These are phyloP conservation scores for Globisporangium viniferum DNA, from an alignment of 352 stramenopile genomes.

Conservation along the genomic window DNA sequence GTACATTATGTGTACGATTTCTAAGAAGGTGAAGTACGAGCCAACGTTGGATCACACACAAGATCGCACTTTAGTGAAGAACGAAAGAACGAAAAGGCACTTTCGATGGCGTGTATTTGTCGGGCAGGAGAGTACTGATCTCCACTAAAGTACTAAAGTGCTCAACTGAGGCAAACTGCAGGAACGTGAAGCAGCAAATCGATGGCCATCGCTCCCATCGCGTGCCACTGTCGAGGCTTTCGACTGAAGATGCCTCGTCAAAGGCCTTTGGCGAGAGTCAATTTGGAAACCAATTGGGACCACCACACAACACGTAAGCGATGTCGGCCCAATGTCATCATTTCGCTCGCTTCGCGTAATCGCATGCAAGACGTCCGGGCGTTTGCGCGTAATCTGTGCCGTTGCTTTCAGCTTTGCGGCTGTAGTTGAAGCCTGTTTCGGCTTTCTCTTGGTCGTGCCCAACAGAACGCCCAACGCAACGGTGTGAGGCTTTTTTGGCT, in stretches of 20 bases:
- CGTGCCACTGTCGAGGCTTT: background rate
- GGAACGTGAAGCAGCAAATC: background rate
- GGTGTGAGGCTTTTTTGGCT: too few relatives aligned
- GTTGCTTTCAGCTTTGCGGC: background rate
- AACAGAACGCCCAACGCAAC: too few relatives aligned
- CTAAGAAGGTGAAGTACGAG: background rate
- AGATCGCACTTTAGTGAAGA: background rate
- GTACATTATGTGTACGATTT: background rate
- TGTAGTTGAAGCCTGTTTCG: background rate
- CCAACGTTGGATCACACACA: too few relatives aligned
- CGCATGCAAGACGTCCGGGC: background rate
- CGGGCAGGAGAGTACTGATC: background rate
- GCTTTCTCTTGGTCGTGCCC: conserved; percentile 1
- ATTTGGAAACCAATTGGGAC: too few relatives aligned
- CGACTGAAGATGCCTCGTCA: background rate
- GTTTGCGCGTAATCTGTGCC: background rate
- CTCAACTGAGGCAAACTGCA: too few relatives aligned
- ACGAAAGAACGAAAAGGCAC: background rate
- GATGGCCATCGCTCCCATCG: background rate
- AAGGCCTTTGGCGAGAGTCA: too few relatives aligned
- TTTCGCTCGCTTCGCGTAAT: background rate
- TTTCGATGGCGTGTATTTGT: conserved; percentile 14
- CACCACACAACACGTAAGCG: background rate
- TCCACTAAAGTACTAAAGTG: too few relatives aligned
- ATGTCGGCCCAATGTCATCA: background rate